A percentile compares a stretch with the other conserved stretches of the same genome.
Evolutionary conservation across 2,329 filamentous ascomycete genomes (phyloP).

Genomic region (Aspergillus sp.): DNA sequence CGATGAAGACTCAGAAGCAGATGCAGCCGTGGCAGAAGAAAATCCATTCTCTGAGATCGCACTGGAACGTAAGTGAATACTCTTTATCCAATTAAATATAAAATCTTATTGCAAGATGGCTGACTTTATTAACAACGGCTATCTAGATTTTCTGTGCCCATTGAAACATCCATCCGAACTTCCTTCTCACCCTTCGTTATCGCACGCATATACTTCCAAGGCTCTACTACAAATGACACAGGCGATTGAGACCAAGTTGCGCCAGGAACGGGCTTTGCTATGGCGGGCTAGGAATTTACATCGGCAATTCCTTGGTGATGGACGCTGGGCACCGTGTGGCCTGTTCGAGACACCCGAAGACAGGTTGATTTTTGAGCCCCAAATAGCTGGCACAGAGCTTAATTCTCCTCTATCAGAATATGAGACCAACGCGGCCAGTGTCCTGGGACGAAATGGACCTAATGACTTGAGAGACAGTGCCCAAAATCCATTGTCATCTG

Average conservation of each 20-base stretch:
- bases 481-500: conserved; percentile 11
- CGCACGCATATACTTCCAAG: conserved; percentile 58
- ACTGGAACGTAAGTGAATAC: conserved; percentile 52
- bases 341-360: conserved; percentile 53
- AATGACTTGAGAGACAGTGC: conserved; percentile 11
- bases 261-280: conserved; percentile 56
- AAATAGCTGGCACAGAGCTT: conserved; percentile 18
- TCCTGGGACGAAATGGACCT: conserved; percentile 9
- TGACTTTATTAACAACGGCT: conserved; percentile 11
- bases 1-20: conserved; percentile 59
- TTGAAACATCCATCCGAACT: conserved; percentile 63
- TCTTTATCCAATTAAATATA: not conserved
- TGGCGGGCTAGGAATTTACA: conserved; percentile 60
- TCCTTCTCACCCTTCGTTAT: conserved; percentile 59
- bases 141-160: conserved; percentile 58
- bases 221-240: conserved; percentile 59
- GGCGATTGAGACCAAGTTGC: conserved; percentile 57
- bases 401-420: conserved; percentile 18
- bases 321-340: conserved; percentile 59
- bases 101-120: not conserved
- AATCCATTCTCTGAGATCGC: conserved; percentile 61
- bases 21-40: conserved; percentile 58
- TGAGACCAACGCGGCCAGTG: conserved; percentile 15
- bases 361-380: conserved; percentile 47
- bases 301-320: conserved; percentile 60